Evolutionary conservation across 345 rosid genomes (phyloP).

Genomic region (Hibiscus tridactylites): DNA sequence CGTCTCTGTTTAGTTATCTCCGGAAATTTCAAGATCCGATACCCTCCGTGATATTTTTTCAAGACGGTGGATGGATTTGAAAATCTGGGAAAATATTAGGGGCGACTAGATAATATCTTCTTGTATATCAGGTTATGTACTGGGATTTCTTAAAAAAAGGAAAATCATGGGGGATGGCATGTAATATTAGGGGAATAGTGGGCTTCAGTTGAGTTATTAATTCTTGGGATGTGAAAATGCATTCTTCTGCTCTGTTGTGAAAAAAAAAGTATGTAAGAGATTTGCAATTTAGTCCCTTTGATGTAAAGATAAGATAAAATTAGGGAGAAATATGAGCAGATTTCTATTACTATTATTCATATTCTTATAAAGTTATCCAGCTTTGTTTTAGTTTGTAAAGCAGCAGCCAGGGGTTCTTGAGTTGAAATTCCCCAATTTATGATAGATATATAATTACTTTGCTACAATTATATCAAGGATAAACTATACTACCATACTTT

Average conservation of each 20-base stretch:
- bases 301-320: background rate
- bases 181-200: constrained; percentile 8
- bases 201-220: background rate
- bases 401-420: background rate
- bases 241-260: constrained; percentile 5
- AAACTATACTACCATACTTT: too few species aligned
- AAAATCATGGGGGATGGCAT: background rate
- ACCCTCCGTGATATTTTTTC: constrained; percentile 9
- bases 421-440: background rate
- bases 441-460: background rate
- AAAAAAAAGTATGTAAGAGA: constrained; percentile 1
- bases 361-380: background rate
- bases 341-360: background rate
- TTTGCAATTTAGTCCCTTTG: constrained; percentile 7
- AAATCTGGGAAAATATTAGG: background rate
- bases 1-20: constrained; percentile 7
- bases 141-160: background rate
- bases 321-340: background rate
- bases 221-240: background rate
- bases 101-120: constrained; percentile 1
- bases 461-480: too few species aligned
- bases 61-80: constrained; percentile 12
- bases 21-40: background rate
- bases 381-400: background rate
- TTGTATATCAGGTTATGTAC: background rate